These are phyloP conservation scores for Ceratobasidium sp. DNA, from an alignment of 1,284 basidiomycete genomes.

Conservation along the genomic window DNA sequence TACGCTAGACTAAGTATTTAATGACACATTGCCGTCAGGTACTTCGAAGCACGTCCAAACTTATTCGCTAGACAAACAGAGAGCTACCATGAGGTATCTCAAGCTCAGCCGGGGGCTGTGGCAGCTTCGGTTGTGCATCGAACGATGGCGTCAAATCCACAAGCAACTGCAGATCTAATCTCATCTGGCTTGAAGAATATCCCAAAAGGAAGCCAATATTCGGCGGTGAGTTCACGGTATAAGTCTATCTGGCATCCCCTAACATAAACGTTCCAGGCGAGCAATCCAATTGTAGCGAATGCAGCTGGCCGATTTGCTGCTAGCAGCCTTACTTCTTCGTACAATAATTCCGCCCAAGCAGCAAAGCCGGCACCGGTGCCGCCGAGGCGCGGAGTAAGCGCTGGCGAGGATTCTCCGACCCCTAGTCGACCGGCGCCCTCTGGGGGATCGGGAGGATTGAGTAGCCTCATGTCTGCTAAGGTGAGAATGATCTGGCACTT, in stretches of 20 bases:
- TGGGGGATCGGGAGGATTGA: constrained; percentile 10
- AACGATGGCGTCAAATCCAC: constrained; percentile 61
- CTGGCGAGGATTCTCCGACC: constrained; percentile 1
- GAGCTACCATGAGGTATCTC: constrained; percentile 47
- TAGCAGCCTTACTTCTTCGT: constrained; percentile 44
- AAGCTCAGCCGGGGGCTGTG: constrained; percentile 45
- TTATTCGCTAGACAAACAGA: constrained; percentile 55
- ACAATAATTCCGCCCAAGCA: background rate
- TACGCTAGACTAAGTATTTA: background rate
- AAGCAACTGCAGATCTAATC: constrained; percentile 58
- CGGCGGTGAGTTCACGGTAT: constrained; percentile 42
- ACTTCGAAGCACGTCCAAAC: constrained; percentile 79
- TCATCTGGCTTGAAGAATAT: constrained; percentile 58
- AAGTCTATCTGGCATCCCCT: background rate
- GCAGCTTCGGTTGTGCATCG: constrained; percentile 62
- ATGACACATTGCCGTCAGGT: constrained; percentile 58
- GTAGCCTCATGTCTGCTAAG: constrained; percentile 19
- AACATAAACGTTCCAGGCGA: constrained; percentile 1
- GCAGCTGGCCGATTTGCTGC: constrained; percentile 64
- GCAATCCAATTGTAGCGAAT: constrained; percentile 54
- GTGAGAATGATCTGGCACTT: background rate
- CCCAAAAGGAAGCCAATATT: constrained; percentile 50
- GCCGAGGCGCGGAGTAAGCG: constrained; percentile 9
- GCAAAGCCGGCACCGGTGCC: constrained; percentile 34
- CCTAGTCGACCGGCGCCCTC: constrained; percentile 10